A percentile compares a stretch with the other conserved stretches of the same genome.
Conservation (phyloP, 495 filamentous ascomycete genomes). For the Penicillium waksmanii region DNA sequence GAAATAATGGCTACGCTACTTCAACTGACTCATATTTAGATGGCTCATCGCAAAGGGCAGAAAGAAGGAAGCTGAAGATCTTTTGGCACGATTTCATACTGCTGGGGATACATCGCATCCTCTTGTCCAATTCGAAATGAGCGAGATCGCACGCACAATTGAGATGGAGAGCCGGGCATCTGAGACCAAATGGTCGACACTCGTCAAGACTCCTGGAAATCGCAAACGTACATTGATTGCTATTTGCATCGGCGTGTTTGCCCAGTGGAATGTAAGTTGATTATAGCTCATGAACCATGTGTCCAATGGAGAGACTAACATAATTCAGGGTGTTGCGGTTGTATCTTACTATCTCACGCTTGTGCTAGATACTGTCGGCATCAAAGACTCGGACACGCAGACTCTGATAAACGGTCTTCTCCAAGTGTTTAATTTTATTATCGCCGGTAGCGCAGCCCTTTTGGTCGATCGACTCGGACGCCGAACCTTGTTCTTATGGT, state of each 20-base stretch:
- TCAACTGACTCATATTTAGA: conserved; percentile 10
- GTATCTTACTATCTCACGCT: conserved; percentile 58
- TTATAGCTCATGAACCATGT: neutral
- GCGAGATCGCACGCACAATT: conserved; percentile 31
- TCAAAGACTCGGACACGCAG: conserved; percentile 31
- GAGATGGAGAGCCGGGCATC: conserved; percentile 34
- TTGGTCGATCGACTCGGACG: conserved; percentile 61
- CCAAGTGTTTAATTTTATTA: conserved; percentile 45
- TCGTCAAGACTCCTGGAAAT: conserved; percentile 69
- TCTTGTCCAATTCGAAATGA: conserved; percentile 33
- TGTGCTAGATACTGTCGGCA: conserved; percentile 41
- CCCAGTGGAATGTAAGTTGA: conserved; percentile 28
- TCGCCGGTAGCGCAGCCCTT: conserved; percentile 54
- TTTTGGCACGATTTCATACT: conserved; percentile 39
- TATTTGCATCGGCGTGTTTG: conserved; percentile 52
- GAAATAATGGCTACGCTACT: neutral
- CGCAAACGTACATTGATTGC: conserved; percentile 61
- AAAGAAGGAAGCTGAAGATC: conserved; percentile 36
- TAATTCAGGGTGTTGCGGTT: conserved; percentile 66
- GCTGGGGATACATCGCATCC: conserved; percentile 24
- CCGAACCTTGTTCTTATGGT: conserved; percentile 56
- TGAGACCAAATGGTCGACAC: conserved; percentile 47
- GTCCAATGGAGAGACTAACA: conserved; percentile 22
- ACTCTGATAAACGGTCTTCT: conserved; percentile 33
- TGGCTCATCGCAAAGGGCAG: conserved; percentile 47